Base-by-base conservation (phyloP, 345 rosid species). In the Brassica carinata region DNA sequence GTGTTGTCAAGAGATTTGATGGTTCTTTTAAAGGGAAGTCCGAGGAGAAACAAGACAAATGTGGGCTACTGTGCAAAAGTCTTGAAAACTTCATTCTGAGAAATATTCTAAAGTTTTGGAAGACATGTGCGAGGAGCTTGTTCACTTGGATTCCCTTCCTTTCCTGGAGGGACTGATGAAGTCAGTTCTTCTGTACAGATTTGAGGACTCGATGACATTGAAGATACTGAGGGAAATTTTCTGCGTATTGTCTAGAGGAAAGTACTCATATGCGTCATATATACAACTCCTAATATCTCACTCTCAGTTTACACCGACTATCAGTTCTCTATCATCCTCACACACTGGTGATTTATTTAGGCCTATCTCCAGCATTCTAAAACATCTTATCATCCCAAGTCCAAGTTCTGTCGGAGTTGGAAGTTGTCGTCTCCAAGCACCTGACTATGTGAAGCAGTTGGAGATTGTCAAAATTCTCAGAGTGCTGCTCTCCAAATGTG, bases 351-450 rank as follows among this genome's bases (percentile, higher is more conserved):
- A 89, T 23, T 68, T 85, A 78, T 86, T 85, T 68, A 89, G 85
- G 83, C 93, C 96, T 53, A 84, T 89, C 88, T 85, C 94, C 77
- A 88, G 97, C 85, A 89, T 95, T 77, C 80, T 95, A 74, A 88
- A 89, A 79, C 85, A 86, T 66, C 79, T 86, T 82, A 82, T 57
- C 72, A 80, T 80, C 81, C 75, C 83, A 75, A 81, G 17, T 81
- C 71, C 83, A 33, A 67, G 59, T 76, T 73, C 79, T 75, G 73
- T 61, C 53, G 74, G 65, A 18, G 53, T 36, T 72, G 79, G 64
- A 64, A 79, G 79, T 66, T 77, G 75, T 62, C 75, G 80, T 66
- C 70, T 43, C 59, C 74, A 82, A 82, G 79, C 71, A 83, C 79
- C 80, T 67, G 78, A 83, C 58, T 38, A 71, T 58, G 17, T 36